Evolutionary conservation across 1,139 yeast genomes (phyloP), one percentile per base, ranked within the genome.

Genomic region (Ogataea hybrid): DNA sequence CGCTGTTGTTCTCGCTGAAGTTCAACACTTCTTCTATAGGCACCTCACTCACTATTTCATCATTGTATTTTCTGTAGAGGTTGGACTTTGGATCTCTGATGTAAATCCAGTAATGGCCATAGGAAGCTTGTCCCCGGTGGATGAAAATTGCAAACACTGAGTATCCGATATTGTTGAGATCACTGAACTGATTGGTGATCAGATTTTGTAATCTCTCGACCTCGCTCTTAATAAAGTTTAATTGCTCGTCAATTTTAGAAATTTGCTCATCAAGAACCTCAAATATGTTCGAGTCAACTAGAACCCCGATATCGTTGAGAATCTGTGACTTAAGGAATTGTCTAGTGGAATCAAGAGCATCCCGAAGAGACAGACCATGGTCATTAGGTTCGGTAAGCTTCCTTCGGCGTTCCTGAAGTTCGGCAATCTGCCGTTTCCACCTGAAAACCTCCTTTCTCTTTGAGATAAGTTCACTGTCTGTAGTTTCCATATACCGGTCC

Each of bases 101-200:
- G 60, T 90, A 92, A 12, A 90, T 78, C 97, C 97, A 92, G 61
- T 92, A 92, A 63, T 92, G 98, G 3, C 98, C 98, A 58, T 86
- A 90, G 43, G 89, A 81, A 1, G 96, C 98, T 56, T 89, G 95
- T 6, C 98, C 98, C 42, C 97, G 71, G 63, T 92, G 98, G 36
- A 94, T 88, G 57, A 92, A 92, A 6, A 92, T 83, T 0, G 97
- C 95, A 68, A 90, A 92, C 10, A 92, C 73, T 0, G 86, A 73
- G 62, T 92, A 92, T 0, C 92, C 95, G 22, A 82, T 74, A 42
- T 73, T 66, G 39, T 71, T 75, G 64, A 84, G 77, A 8, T 69
- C 68, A 16, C 70, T 68, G 59, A 84, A 89, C 56, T 84, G 94
- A 18, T 62, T 64, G 16, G 75, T 65, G 7, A 86, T 77, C 37